These are phyloP conservation scores for Phytopythium chamaehyphon DNA, from an alignment of 352 stramenopile genomes.

Conservation along the genomic window DNA sequence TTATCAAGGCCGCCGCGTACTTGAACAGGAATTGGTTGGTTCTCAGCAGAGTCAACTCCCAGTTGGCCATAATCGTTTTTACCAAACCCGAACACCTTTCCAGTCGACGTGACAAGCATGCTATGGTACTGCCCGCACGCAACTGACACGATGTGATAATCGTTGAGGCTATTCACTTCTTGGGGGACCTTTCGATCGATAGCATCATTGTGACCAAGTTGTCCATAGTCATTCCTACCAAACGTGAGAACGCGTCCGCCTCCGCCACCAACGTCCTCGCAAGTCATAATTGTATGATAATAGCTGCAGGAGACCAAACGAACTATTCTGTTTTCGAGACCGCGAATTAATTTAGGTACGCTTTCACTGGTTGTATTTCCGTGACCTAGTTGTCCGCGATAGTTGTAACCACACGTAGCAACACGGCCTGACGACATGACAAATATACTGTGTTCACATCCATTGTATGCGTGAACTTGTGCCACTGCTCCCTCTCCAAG, in stretches of 20 bases:
- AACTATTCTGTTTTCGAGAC: conserved; percentile 64
- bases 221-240: conserved; percentile 91
- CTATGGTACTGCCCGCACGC: conserved; percentile 93
- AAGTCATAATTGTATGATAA: conserved; percentile 89
- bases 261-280: conserved; percentile 25
- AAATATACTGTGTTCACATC: conserved; percentile 90
- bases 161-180: conserved; percentile 47
- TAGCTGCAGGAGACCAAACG: conserved; percentile 90
- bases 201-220: conserved; percentile 87
- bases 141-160: conserved; percentile 65
- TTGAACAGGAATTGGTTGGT: conserved; percentile 53
- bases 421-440: conserved; percentile 73
- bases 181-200: conserved; percentile 87
- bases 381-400: conserved; percentile 89
- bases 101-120: conserved; percentile 61
- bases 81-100: conserved; percentile 80
- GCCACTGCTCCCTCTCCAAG: conserved; percentile 39
- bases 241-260: conserved; percentile 77
- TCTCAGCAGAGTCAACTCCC: conserved; percentile 71
- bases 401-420: conserved; percentile 92
- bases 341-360: conserved; percentile 74
- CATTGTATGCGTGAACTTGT: conserved; percentile 92
- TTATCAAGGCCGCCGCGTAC: conserved; percentile 55
- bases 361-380: conserved; percentile 86
- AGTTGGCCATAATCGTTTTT: conserved; percentile 95